Conservation (phyloP, 2,329 filamentous ascomycete genomes). For the Diaporthe destruens region DNA sequence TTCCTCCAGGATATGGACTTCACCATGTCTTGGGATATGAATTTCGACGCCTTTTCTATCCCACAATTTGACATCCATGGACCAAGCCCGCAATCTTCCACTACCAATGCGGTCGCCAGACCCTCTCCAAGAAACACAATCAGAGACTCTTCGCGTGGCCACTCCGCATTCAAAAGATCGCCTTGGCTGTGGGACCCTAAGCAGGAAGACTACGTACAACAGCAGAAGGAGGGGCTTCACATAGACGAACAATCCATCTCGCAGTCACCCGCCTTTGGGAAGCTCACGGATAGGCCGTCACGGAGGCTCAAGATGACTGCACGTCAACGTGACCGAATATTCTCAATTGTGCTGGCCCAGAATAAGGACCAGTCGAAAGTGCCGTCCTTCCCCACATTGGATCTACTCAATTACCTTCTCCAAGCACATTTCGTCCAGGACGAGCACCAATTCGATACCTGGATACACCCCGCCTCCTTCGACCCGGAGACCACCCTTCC, state of each 20-base stretch:
- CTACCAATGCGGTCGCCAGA: conserved; percentile 44
- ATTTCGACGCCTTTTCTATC: conserved; percentile 49
- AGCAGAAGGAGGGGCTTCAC: conserved; percentile 45
- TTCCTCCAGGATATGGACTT: conserved; percentile 52
- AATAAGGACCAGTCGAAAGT: conserved; percentile 44
- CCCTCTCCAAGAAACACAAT: conserved; percentile 33
- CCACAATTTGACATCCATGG: conserved; percentile 47
- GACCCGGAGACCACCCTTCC: conserved; percentile 45
- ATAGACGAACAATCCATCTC: conserved; percentile 45
- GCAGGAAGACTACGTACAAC: conserved; percentile 46
- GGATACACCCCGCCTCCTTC: conserved; percentile 47
- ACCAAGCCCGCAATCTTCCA: conserved; percentile 48
- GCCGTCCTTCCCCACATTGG: conserved; percentile 48
- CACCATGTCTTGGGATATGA: conserved; percentile 49
- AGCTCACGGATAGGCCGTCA: conserved; percentile 37
- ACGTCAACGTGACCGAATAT: conserved; percentile 46
- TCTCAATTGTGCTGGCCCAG: conserved; percentile 46
- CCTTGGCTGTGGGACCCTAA: conserved; percentile 53
- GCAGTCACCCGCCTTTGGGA: conserved; percentile 42
- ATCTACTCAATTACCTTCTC: conserved; percentile 48
- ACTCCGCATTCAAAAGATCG: conserved; percentile 51
- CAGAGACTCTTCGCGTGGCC: conserved; percentile 47
- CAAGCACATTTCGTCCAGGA: conserved; percentile 48
- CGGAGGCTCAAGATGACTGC: conserved; percentile 44
- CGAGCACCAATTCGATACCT: conserved; percentile 47